Conservation (phyloP, 2,329 filamentous ascomycete genomes). For the Gremmenia infestans region DNA sequence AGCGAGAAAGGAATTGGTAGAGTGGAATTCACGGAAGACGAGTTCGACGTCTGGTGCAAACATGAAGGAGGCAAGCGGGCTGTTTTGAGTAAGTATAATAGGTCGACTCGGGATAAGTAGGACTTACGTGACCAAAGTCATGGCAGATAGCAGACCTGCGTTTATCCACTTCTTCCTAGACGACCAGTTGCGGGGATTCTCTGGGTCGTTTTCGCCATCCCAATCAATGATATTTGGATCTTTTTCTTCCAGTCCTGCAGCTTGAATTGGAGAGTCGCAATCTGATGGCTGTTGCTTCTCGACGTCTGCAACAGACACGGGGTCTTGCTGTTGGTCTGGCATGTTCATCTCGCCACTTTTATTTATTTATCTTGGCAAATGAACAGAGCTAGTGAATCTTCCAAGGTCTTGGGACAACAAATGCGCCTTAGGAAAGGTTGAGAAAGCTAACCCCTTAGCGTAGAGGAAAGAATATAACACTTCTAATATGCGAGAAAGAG, state of each 20-base stretch:
- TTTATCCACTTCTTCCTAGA: constrained; percentile 8
- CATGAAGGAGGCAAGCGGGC: constrained; percentile 34
- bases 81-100: neutral
- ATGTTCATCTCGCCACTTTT: too few relatives aligned
- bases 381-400: too few relatives aligned
- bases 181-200: constrained; percentile 49
- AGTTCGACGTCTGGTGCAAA: constrained; percentile 35
- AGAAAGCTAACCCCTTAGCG: too few relatives aligned
- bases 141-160: constrained; percentile 17
- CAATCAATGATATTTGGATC: constrained; percentile 44
- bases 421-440: too few relatives aligned
- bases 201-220: constrained; percentile 51
- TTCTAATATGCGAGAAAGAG: too few relatives aligned
- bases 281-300: neutral
- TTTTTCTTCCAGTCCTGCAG: neutral
- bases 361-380: too few relatives aligned
- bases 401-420: too few relatives aligned
- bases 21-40: constrained; percentile 13
- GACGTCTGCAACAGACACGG: neutral
- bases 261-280: neutral
- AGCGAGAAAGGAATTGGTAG: constrained; percentile 9
- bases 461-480: too few relatives aligned
- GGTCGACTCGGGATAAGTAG: neutral
- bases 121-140: constrained; percentile 16
- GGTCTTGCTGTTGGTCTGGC: neutral